Evolutionary conservation across 129 eudicot genomes (phyloP).

Genomic region (Saussurea involucrata): DNA sequence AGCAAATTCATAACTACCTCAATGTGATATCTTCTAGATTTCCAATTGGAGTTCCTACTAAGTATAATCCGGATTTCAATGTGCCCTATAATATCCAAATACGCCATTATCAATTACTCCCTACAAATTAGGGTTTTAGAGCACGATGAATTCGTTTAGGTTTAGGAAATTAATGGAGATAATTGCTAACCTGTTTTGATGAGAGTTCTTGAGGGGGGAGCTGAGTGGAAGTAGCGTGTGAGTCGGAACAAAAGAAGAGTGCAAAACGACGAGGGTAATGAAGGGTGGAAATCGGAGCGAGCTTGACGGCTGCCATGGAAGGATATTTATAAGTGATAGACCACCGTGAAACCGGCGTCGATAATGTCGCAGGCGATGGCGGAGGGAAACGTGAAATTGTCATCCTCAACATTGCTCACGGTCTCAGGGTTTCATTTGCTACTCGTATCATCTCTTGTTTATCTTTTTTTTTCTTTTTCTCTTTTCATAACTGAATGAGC

Average conservation of each 20-base stretch:
- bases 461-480: background rate
- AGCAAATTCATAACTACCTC: conserved; percentile 31
- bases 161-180: background rate
- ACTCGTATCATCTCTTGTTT: background rate
- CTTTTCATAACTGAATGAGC: too few relatives aligned
- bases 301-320: background rate
- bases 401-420: conserved; percentile 21
- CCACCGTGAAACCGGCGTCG: conserved; percentile 25
- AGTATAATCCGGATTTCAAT: conserved; percentile 73
- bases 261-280: conserved; percentile 22
- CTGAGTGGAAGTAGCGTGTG: conserved; percentile 23
- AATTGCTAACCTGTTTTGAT: conserved; percentile 51
- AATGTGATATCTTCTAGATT: conserved; percentile 89
- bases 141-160: background rate
- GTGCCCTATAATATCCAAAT: conserved; percentile 41
- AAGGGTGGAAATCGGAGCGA: conserved; percentile 6
- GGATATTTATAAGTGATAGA: background rate
- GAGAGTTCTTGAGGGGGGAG: conserved; percentile 16
- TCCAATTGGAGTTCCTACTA: conserved; percentile 89
- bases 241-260: conserved; percentile 40
- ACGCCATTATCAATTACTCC: background rate
- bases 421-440: background rate
- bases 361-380: background rate
- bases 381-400: conserved; percentile 22
- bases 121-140: background rate